These are phyloP conservation scores for Xerocomellus dryophilus DNA, from an alignment of 768 basidiomycete genomes.

Conservation along the genomic window DNA sequence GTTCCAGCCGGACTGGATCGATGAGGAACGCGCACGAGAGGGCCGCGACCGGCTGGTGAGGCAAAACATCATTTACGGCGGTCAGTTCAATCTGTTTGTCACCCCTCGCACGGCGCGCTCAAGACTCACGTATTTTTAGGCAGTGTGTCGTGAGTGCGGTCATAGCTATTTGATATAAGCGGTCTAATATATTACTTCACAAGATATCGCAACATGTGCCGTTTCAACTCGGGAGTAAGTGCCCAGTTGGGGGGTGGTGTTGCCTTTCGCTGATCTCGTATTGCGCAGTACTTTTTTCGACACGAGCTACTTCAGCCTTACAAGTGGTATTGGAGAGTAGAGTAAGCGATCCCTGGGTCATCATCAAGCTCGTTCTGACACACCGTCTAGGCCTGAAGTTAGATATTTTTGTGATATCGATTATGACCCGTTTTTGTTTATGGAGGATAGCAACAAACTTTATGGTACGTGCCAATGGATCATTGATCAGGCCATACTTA, in stretches of 20 bases:
- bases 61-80: constrained; percentile 49
- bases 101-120: not conserved
- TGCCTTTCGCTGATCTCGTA: constrained; percentile 6
- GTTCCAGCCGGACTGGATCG: constrained; percentile 72
- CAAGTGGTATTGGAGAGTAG: constrained; percentile 63
- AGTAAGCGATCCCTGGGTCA: constrained; percentile 34
- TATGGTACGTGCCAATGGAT: constrained; percentile 39
- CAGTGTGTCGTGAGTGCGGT: constrained; percentile 40
- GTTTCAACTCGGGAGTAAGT: constrained; percentile 67
- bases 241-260: not conserved
- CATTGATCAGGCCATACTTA: not conserved
- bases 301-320: constrained; percentile 52
- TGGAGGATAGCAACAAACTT: constrained; percentile 51
- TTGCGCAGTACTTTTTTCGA: constrained; percentile 49
- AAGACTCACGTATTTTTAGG: constrained; percentile 26
- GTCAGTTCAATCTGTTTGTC: constrained; percentile 28
- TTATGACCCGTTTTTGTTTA: constrained; percentile 51
- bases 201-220: constrained; percentile 76
- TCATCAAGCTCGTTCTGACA: not conserved
- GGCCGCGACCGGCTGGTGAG: constrained; percentile 50
- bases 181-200: not conserved
- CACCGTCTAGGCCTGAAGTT: constrained; percentile 40
- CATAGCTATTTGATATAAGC: not conserved
- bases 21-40: constrained; percentile 57
- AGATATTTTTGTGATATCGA: constrained; percentile 55